Base-by-base conservation (phyloP, 306 rosid genomes). In the Bauhinia variegata region DNA sequence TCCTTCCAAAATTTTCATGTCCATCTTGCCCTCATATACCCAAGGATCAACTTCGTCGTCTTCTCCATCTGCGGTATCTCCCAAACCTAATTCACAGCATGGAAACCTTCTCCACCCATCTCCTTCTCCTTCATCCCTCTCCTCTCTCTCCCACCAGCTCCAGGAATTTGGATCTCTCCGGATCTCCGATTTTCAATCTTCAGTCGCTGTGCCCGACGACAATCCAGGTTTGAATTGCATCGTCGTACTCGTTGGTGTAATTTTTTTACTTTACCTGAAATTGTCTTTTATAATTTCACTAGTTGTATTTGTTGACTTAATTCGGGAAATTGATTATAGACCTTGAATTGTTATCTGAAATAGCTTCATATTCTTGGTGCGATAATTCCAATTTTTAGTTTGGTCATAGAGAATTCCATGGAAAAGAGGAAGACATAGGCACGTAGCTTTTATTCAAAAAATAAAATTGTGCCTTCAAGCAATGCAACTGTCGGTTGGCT, bases 11-110 rank as follows among this genome's bases (percentile, higher is more conserved):
- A 71, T 59, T 92, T 92, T 92, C 91, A 93, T 93, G 98, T 89
- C 98, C 97, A 93, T 93, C 96, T 87, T 80, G 96, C 97, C 97
- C 75, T 75, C 82, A 53, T 81, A 84, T 74, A 33, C 85, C 79
- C 93, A 89, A 80, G 71, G 81, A 56, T 64, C 91, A 67, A 61
- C 76, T n/a, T 73, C 93, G 12, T 75, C 93, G 0, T 84, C 91
- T 65, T 80, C 95, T 1, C 72, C 79, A 2, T 47, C 89, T 32
- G 19, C 64, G 2, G 33, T 78, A 17, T 61, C 86, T 76, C 30
- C 74, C 0, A 85, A 76, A 86, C 91, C 93, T 84, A 79, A 78
- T 81, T 51, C 86, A 52, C 87, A 85, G 37, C 82, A 92, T 92
- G 98, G 98, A 74, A 42, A 19, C 47, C 11, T 39, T 17, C 39